Evolutionary conservation across 129 eudicot species (phyloP).

Genomic region (Centella asiatica): DNA sequence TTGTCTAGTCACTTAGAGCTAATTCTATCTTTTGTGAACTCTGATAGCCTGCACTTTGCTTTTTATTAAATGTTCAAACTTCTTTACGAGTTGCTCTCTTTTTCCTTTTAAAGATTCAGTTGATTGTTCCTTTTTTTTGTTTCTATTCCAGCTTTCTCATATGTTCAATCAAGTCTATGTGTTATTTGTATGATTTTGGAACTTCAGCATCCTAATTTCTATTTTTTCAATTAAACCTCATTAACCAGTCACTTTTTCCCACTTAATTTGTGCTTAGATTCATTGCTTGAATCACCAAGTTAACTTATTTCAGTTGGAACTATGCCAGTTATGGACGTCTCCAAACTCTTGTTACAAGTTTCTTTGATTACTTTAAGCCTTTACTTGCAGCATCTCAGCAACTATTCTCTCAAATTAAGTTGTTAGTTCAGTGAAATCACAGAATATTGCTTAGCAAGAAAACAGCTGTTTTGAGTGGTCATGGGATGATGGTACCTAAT

Average conservation of each 20-base stretch:
- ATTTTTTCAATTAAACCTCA: neutral
- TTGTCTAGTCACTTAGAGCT: conserved; percentile 17
- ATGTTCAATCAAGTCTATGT: neutral
- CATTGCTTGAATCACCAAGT: no score
- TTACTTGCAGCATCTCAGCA: neutral
- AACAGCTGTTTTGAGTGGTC: neutral
- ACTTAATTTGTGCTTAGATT: neutral
- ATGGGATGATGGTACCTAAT: neutral
- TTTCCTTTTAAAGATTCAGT: conserved; percentile 18
- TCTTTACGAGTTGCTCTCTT: conserved; percentile 1
- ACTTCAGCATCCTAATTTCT: neutral
- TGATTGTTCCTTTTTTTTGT: conserved; percentile 18
- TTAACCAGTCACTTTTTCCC: neutral
- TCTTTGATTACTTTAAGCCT: neutral
- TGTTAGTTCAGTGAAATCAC: neutral
- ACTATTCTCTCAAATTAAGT: neutral
- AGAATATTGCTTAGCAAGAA: neutral
- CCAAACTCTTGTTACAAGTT: neutral
- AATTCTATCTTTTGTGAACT: conserved; percentile 31
- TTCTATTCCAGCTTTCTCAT: conserved; percentile 6
- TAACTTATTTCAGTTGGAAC: neutral
- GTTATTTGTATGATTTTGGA: conserved; percentile 1
- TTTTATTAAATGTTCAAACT: conserved; percentile 22
- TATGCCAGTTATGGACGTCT: neutral
- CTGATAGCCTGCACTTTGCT: conserved; percentile 19